phyloP scores from a whole-genome alignment of 2,329 filamentous ascomycete genomes.

The Venturia asperata region DNA sequence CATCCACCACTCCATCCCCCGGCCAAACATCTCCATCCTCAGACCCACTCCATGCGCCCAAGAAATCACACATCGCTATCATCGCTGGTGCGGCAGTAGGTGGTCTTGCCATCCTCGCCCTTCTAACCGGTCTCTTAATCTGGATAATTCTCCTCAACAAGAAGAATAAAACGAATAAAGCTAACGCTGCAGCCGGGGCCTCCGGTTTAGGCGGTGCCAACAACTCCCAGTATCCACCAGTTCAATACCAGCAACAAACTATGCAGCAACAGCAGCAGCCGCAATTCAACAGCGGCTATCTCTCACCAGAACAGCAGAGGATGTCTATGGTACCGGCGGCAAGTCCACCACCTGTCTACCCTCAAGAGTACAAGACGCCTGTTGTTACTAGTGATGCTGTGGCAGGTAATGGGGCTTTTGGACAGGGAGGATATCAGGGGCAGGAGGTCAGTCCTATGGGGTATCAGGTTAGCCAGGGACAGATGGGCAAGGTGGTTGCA shows the following conservation, averaged over 20 bases:
- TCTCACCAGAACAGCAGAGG: neutral
- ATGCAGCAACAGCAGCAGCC: neutral
- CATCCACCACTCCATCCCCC: neutral
- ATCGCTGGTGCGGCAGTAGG: neutral
- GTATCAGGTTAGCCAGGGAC: neutral
- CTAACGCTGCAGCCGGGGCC: neutral
- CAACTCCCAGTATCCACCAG: neutral
- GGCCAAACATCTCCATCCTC: neutral
- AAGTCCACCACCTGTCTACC: neutral
- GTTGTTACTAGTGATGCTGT: neutral
- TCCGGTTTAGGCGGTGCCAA: neutral
- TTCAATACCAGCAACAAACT: neutral
- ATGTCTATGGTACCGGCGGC: neutral
- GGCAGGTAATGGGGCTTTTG: neutral
- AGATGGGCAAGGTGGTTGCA: neutral
- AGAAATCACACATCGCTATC: neutral
- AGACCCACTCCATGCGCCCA: neutral
- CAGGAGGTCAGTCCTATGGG: neutral
- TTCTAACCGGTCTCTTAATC: neutral
- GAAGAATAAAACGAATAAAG: neutral
- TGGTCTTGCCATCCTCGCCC: neutral
- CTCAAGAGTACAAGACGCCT: neutral
- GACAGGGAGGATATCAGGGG: neutral
- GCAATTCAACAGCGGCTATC: neutral
- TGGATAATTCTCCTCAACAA: neutral